Percentiles rank a stretch among this genome's conserved stretches.
These are phyloP conservation scores for Lodderomyces jiufengensis DNA, from an alignment of 1,139 yeast genomes.

Conservation along the genomic window DNA sequence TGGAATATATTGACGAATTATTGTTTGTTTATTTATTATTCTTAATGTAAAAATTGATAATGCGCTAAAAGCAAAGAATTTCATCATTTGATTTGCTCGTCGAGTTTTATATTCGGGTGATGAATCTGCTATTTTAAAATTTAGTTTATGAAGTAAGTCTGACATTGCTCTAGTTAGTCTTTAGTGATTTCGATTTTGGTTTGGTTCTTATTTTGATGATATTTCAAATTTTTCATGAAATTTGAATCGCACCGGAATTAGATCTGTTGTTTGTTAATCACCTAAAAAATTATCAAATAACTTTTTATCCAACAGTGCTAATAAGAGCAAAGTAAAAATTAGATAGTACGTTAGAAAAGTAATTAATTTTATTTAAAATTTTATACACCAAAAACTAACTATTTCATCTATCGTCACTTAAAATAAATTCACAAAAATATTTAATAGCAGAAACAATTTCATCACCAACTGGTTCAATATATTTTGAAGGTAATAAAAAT, in stretches of 20 bases:
- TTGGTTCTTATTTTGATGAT: too few species aligned
- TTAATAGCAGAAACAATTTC: constrained; percentile 68
- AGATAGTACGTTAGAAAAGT: too few species aligned
- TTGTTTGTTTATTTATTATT: constrained; percentile 70
- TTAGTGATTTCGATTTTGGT: too few species aligned
- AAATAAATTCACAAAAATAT: constrained; percentile 66
- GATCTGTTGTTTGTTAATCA: too few species aligned
- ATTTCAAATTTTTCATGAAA: too few species aligned
- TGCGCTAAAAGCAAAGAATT: constrained; percentile 70
- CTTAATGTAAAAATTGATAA: constrained; percentile 70
- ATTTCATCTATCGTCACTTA: constrained; percentile 38
- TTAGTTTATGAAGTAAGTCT: constrained; percentile 10
- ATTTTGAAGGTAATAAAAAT: constrained; percentile 68
- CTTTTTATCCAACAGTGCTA: neutral
- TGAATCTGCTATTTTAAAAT: constrained; percentile 37
- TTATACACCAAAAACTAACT: too few species aligned
- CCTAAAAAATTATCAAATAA: neutral
- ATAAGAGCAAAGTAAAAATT: neutral
- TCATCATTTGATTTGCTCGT: constrained; percentile 67
- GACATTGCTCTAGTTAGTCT: too few species aligned
- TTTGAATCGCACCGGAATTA: too few species aligned
- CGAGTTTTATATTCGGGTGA: constrained; percentile 47
- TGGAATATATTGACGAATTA: constrained; percentile 73
- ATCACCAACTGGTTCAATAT: constrained; percentile 70
- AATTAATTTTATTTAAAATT: too few species aligned